Conservation (phyloP, 2,329 filamentous ascomycete species). For the Grosmannia huntii region DNA sequence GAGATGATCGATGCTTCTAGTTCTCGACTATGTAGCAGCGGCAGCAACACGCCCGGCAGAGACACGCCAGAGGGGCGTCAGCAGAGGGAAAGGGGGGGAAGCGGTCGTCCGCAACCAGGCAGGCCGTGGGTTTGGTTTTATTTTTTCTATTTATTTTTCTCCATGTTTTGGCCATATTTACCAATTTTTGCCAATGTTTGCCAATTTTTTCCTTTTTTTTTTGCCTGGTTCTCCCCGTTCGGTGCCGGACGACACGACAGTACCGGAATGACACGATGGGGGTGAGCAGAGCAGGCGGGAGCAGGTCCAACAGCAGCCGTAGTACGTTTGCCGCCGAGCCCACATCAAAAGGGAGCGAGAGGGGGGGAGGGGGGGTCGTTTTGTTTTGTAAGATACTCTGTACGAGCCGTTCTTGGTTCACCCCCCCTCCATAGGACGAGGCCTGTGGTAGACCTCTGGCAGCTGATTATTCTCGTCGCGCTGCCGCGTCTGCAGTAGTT, state of each 20-base stretch:
- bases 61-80: neutral
- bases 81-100: neutral
- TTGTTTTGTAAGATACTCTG: no score
- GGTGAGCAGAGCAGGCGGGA: neutral
- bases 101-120: no score
- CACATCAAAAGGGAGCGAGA: neutral
- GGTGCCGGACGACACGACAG: neutral
- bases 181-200: no score
- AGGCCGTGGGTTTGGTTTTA: no score
- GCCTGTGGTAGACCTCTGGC: neutral
- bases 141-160: neutral
- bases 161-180: no score
- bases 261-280: neutral
- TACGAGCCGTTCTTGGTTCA: neutral
- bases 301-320: neutral
- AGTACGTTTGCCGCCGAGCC: neutral
- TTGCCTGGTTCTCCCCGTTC: neutral
- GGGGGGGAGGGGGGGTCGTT: neutral
- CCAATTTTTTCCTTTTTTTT: neutral
- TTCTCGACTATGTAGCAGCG: neutral
- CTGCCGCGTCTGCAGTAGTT: neutral
- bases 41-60: neutral
- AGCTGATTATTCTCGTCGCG: neutral
- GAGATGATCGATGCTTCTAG: neutral
- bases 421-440: neutral